Evolutionary conservation across 495 filamentous ascomycete genomes (phyloP).

Genomic region (Talaromyces proteolyticus): DNA sequence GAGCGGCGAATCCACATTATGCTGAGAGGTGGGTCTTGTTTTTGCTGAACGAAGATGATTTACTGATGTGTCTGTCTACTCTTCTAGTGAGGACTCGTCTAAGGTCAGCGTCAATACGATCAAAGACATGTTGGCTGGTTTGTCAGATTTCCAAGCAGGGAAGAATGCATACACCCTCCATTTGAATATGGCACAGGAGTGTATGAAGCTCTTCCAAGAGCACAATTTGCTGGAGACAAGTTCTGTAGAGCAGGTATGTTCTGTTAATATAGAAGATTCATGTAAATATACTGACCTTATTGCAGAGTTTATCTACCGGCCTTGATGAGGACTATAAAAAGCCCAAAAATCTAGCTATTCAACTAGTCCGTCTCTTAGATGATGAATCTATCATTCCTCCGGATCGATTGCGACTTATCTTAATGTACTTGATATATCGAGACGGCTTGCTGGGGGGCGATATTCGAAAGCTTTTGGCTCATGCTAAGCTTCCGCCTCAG

Average conservation of each 20-base stretch:
- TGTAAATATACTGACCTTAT: constrained; percentile 6
- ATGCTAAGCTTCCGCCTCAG: constrained; percentile 68
- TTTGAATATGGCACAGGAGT: constrained; percentile 95
- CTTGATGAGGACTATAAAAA: constrained; percentile 89
- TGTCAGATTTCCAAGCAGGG: constrained; percentile 90
- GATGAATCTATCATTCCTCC: constrained; percentile 60
- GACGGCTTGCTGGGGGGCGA: constrained; percentile 87
- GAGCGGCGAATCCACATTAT: constrained; percentile 91
- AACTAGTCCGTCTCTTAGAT: constrained; percentile 81
- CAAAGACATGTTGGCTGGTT: constrained; percentile 91
- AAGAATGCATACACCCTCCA: constrained; percentile 95
- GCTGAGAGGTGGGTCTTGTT: constrained; percentile 53
- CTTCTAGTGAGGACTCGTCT: constrained; percentile 36
- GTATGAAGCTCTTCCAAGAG: constrained; percentile 84
- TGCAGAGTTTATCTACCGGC: constrained; percentile 76
- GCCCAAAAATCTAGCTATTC: constrained; percentile 79
- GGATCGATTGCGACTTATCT: constrained; percentile 79
- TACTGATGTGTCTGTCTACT: background rate
- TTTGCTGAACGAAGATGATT: background rate
- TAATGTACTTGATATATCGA: constrained; percentile 79
- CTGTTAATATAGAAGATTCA: background rate
- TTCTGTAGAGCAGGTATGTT: constrained; percentile 64
- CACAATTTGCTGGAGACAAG: constrained; percentile 83
- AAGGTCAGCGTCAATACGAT: constrained; percentile 81
- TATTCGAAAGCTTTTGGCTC: constrained; percentile 75